Percentiles rank a stretch among this genome's conserved stretches.
Conservation (phyloP, 1,139 yeast genomes). For the Geotrichum citri-aurantii region DNA sequence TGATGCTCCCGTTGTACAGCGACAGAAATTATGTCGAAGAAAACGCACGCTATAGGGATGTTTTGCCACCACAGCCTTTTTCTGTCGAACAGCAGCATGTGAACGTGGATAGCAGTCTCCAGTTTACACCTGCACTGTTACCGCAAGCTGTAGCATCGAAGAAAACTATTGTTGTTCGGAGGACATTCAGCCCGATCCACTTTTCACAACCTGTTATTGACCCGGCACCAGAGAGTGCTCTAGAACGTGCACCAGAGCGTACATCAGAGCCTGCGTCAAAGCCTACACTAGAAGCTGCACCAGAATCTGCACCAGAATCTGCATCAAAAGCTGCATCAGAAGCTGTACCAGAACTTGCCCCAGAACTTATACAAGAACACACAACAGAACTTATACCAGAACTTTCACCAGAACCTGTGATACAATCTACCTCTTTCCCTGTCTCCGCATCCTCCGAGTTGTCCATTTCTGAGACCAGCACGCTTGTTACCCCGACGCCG, state of each 20-base stretch:
- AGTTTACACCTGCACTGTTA: background rate
- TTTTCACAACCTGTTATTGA: background rate
- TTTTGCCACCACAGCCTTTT: background rate
- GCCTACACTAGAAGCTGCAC: no score
- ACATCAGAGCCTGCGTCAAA: no score
- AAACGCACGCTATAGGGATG: background rate
- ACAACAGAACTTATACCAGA: background rate
- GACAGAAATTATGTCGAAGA: background rate
- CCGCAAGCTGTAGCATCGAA: background rate
- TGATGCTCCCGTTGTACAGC: conserved; percentile 2
- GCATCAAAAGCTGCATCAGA: background rate
- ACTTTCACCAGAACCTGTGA: background rate
- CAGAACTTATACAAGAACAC: background rate
- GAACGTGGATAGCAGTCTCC: background rate
- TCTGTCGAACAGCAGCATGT: background rate
- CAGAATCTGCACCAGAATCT: no score
- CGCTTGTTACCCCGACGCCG: background rate
- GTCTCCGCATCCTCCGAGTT: background rate
- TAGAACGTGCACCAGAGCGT: no score
- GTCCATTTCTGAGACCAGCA: background rate
- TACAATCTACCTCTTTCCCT: no score
- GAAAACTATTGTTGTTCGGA: background rate
- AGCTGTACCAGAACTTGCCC: background rate
- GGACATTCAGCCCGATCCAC: background rate
- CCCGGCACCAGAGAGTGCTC: background rate